Evolutionary conservation across 2,329 filamentous ascomycete species (phyloP).

Genomic region (Westerdykella sp.): DNA sequence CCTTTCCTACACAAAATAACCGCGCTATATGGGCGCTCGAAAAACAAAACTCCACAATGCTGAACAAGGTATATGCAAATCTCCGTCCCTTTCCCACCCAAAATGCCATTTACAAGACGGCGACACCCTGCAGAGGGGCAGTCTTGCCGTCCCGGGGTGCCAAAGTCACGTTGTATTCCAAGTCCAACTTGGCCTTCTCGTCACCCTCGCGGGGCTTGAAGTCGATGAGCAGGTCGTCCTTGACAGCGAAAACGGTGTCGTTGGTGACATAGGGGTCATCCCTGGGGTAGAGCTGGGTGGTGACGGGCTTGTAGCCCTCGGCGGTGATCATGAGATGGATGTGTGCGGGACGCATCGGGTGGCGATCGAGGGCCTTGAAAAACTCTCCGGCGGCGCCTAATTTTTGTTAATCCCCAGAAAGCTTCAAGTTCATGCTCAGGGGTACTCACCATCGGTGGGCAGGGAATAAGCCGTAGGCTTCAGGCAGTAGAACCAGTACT

Average conservation of each 20-base stretch:
- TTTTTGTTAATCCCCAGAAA: neutral
- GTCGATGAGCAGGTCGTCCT: conserved; percentile 54
- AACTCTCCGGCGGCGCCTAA: conserved; percentile 47
- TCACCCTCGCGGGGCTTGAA: conserved; percentile 49
- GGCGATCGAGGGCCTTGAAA: conserved; percentile 50
- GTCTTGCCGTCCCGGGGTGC: conserved; percentile 38
- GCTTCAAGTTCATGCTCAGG: neutral
- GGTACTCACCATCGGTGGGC: conserved; percentile 51
- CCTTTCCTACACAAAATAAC: no score
- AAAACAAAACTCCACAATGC: conserved; percentile 1
- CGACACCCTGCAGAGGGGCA: conserved; percentile 26
- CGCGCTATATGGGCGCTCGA: neutral
- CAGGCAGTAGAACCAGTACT: conserved; percentile 69
- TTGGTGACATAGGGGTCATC: conserved; percentile 53
- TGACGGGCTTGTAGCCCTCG: conserved; percentile 51
- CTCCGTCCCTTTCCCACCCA: neutral
- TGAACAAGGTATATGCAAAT: conserved; percentile 3
- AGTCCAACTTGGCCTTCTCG: conserved; percentile 51
- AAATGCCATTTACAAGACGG: conserved; percentile 18
- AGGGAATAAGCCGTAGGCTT: conserved; percentile 68
- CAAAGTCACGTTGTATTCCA: conserved; percentile 57
- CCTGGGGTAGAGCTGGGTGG: conserved; percentile 54
- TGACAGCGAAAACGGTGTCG: conserved; percentile 58
- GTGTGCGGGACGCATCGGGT: conserved; percentile 56
- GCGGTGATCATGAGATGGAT: conserved; percentile 54